A percentile compares a stretch with the other conserved stretches of the same genome.
Conservation (phyloP, 2,329 filamentous ascomycete genomes). For the Raffaelea ambrosiae region DNA sequence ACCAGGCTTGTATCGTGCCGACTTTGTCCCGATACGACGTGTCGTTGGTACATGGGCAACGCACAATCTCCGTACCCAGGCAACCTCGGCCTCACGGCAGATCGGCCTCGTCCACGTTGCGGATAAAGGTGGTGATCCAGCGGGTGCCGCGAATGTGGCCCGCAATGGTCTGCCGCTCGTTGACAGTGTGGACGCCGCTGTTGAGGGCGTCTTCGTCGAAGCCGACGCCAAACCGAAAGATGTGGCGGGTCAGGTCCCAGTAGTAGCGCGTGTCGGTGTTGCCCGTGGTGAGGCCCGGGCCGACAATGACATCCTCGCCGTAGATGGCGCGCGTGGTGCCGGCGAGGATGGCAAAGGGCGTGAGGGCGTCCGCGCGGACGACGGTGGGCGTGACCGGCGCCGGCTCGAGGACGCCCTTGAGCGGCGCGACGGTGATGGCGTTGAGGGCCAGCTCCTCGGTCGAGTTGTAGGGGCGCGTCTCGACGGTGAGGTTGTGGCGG, state of each 20-base stretch:
- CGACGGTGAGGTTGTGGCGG: neutral
- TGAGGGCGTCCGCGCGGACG: slow-evolving; percentile 20
- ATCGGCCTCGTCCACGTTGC: no score
- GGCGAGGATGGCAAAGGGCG: slow-evolving; percentile 38
- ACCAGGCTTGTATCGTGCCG: no score
- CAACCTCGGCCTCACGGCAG: no score
- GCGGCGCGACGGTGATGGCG: slow-evolving; percentile 31
- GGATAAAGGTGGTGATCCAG: no score
- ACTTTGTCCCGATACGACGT: no score
- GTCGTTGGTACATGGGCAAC: no score
- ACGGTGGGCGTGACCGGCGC: slow-evolving; percentile 49
- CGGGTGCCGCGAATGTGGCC: no score
- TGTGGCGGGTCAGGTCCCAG: neutral
- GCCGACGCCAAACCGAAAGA: neutral
- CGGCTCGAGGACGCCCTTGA: slow-evolving; percentile 30
- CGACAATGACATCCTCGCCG: slow-evolving; percentile 15
- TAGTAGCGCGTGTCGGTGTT: neutral
- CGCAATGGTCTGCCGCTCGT: no score
- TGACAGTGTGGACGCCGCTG: neutral
- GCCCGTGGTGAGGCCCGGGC: neutral
- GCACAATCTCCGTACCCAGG: no score
- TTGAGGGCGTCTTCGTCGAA: neutral
- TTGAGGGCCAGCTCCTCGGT: slow-evolving; percentile 23
- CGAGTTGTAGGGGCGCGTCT: slow-evolving; percentile 45
- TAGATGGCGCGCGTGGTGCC: slow-evolving; percentile 41